A percentile compares a stretch with the other conserved stretches of the same genome.
These are phyloP conservation scores for Cochlearia excelsa DNA, from an alignment of 345 rosid genomes.

Conservation along the genomic window DNA sequence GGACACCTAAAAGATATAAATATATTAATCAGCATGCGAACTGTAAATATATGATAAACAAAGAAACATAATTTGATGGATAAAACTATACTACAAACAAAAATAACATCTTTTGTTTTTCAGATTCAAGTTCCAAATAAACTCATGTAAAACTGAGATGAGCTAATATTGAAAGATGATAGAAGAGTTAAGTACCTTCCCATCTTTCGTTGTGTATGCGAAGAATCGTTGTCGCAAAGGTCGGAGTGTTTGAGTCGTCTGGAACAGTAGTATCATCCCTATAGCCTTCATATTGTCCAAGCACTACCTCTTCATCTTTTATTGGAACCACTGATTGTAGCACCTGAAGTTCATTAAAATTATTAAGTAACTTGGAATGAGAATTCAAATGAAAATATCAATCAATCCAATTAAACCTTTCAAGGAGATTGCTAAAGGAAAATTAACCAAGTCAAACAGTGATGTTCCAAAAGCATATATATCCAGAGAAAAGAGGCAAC, in stretches of 20 bases:
- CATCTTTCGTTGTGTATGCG: conserved; percentile 95
- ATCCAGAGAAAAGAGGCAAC: not conserved
- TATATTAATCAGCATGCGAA: conserved; percentile 23
- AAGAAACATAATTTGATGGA: too few relatives aligned
- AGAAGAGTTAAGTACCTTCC: conserved; percentile 84
- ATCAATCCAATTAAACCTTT: not conserved
- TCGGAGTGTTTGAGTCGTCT: conserved; percentile 84
- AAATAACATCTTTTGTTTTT: not conserved
- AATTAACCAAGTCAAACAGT: not conserved
- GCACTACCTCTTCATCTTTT: conserved; percentile 88
- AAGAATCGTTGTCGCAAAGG: conserved; percentile 80
- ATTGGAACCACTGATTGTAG: conserved; percentile 91
- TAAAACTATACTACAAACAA: not conserved
- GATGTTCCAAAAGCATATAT: not conserved
- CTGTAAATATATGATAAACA: conserved; percentile 46
- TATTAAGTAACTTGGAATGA: conserved; percentile 45
- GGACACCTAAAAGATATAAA: conserved; percentile 67
- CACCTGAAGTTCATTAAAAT: conserved; percentile 50
- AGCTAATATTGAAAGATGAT: too few relatives aligned
- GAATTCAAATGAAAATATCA: conserved; percentile 16
- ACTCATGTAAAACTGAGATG: conserved; percentile 45
- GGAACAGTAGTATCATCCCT: conserved; percentile 96
- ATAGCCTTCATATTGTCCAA: conserved; percentile 93
- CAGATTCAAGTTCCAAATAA: not conserved
- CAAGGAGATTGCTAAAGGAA: not conserved